phyloP scores from a whole-genome alignment of 345 rosid genomes.

The Acer yangbiense region DNA sequence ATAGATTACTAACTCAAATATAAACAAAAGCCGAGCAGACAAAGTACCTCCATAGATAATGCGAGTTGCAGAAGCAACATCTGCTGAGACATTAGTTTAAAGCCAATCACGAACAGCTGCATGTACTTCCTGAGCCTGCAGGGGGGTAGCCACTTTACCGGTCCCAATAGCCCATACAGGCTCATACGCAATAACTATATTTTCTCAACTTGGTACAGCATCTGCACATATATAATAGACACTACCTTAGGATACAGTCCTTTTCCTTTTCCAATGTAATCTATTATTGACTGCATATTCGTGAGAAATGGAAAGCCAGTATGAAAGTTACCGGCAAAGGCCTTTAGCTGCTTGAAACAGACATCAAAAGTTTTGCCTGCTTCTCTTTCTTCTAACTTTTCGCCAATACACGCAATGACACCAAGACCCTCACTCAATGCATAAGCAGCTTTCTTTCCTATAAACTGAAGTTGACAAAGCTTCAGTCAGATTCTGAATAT shows the following conservation, averaged over 20 bases:
- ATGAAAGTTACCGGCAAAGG: conserved; percentile 67
- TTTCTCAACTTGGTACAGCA: conserved; percentile 89
- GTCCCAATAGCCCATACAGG: conserved; percentile 99
- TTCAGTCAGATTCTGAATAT: conserved; percentile 13
- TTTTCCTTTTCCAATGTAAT: conserved; percentile 9
- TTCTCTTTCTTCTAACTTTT: conserved; percentile 87
- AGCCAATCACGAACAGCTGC: conserved; percentile 93
- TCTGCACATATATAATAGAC: conserved; percentile 45
- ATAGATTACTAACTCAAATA: background rate
- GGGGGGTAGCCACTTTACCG: conserved; percentile 94
- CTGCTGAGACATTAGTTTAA: conserved; percentile 79
- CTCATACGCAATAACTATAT: conserved; percentile 90
- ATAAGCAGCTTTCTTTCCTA: conserved; percentile 96
- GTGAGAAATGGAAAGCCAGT: background rate
- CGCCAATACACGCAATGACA: conserved; percentile 96
- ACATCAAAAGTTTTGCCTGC: conserved; percentile 95
- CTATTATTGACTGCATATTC: background rate
- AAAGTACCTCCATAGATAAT: conserved; percentile 92
- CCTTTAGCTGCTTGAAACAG: conserved; percentile 86
- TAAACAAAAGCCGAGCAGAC: background rate
- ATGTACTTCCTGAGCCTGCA: conserved; percentile 97
- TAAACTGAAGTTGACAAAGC: conserved; percentile 55
- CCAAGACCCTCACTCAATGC: conserved; percentile 89
- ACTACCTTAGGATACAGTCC: background rate
- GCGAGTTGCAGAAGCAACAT: conserved; percentile 88